Evolutionary conservation across 345 rosid genomes (phyloP).

Genomic region (Corchorus olitorius): DNA sequence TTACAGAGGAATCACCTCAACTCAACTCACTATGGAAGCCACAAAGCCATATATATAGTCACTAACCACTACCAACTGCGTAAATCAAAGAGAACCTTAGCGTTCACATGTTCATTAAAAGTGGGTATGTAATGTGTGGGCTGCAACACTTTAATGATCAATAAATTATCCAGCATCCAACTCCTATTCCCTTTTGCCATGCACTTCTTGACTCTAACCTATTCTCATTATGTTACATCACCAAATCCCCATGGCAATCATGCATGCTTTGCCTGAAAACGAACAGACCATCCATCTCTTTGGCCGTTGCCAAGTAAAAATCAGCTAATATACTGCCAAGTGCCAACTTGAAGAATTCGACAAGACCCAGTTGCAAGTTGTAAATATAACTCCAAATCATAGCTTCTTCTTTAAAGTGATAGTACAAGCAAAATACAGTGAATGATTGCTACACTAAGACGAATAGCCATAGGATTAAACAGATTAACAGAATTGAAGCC

Average conservation of each 20-base stretch:
- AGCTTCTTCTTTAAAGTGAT: neutral
- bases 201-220: no score
- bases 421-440: neutral
- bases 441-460: neutral
- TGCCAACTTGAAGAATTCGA: neutral
- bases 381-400: slow-evolving; percentile 8
- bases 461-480: neutral
- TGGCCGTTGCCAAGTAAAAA: neutral
- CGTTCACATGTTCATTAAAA: neutral
- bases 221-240: no score
- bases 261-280: neutral
- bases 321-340: neutral
- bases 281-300: neutral
- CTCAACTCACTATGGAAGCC: neutral
- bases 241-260: neutral
- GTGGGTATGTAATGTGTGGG: no score
- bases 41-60: neutral
- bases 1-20: neutral
- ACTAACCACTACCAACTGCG: neutral
- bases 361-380: neutral
- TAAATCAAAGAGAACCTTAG: neutral
- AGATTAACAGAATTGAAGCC: neutral
- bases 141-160: no score
- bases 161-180: neutral
- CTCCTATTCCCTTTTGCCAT: neutral